Evolutionary conservation across 805 yeast genomes (phyloP), one percentile per base, ranked within the genome.

Genomic region (Zygoascus tannicola): DNA sequence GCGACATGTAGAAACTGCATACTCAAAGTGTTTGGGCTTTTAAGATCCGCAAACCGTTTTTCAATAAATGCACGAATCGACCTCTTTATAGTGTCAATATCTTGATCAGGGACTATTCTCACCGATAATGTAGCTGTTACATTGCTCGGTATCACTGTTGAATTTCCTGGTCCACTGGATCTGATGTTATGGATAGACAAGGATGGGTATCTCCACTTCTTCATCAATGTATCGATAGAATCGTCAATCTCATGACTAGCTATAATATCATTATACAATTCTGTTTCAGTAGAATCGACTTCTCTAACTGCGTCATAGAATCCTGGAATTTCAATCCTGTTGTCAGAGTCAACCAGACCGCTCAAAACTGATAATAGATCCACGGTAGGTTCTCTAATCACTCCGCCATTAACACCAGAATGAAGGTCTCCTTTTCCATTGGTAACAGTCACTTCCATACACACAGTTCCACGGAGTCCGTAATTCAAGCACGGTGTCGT

Each of bases 361-460:
- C 90, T 74, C 19, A 88, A 64, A 15, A 90, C 56, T 43, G 80
- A 81, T 34, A 88, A 73, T 61, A 90, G 63, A 57, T 90, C 97
- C 66, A 85, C 76, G 0, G 94, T 80, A 2, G 98, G 97, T 55
- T 90, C 98, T 45, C 82, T 72, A 48, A 77, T 75, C 5, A 82
- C 80, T 47, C 97, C 97, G 41, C 98, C 98, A 64, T 87, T 94
- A 7, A 92, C 92, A 49, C 98, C 98, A 0, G 97, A 85, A 59
- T 92, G 98, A 46, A 94, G 68, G 60, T 92, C 97, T 1, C 94
- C 94, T 47, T 72, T 72, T 50, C 80, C 88, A 41, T 87, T 77
- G 45, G 69, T 67, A 8, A 92, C 70, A 30, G 76, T 76, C 2
- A 92, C 74, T n/a, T 78, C 69, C 1, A 85, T 81, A 62, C 87